Evolutionary conservation across 768 basidiomycete species (phyloP).

Genomic region (Tylopilus rubrobrunneus): DNA sequence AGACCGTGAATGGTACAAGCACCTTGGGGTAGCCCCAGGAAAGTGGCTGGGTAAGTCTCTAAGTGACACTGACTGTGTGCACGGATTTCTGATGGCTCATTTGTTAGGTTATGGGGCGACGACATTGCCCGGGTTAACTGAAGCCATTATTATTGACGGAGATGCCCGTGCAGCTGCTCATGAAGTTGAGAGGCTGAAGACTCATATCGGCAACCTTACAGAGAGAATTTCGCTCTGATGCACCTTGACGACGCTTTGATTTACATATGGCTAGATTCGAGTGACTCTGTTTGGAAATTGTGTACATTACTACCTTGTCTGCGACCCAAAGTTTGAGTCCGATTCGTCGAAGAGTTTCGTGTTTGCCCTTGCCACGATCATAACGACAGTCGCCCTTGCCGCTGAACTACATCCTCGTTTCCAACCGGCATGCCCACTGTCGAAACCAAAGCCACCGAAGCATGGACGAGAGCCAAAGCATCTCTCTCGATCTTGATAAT

Average conservation of each 20-base stretch:
- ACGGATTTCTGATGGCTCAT: conserved; percentile 2
- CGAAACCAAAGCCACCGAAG: background rate
- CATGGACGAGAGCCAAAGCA: conserved; percentile 13
- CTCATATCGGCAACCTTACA: conserved; percentile 49
- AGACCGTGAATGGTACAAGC: conserved; percentile 83
- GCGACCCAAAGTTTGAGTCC: too few species aligned
- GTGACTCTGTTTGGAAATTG: background rate
- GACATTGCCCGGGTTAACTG: conserved; percentile 77
- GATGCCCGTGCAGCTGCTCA: conserved; percentile 56
- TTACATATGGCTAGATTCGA: background rate
- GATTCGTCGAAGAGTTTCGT: background rate
- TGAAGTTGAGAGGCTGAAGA: conserved; percentile 59
- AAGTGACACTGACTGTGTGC: background rate
- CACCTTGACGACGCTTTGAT: background rate
- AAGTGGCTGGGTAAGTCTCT: conserved; percentile 67
- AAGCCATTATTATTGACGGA: conserved; percentile 69
- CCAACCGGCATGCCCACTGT: background rate
- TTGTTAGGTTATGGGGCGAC: conserved; percentile 77
- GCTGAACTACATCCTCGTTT: background rate
- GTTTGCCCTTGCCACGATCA: background rate
- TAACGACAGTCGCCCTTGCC: background rate
- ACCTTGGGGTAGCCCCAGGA: conserved; percentile 88
- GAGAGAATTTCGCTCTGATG: conserved; percentile 24
- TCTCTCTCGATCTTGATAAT: conserved; percentile 27
- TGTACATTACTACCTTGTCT: too few species aligned